Base-by-base conservation (phyloP, 2,329 filamentous ascomycete species). In the Truncatella angustata region DNA sequence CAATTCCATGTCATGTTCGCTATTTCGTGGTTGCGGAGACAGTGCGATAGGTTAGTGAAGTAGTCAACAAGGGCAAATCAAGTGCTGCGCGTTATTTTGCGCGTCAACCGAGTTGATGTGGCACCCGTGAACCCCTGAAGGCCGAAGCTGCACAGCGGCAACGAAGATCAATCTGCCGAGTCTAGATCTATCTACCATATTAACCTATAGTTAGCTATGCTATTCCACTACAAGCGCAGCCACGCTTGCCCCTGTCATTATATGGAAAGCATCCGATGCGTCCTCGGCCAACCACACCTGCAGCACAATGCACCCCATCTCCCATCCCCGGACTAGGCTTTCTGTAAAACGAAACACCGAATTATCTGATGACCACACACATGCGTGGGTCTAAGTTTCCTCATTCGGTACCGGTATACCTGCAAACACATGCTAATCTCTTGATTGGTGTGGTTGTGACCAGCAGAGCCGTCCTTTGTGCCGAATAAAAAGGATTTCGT, bases 301-400 rank as follows among this genome's bases (percentile, higher is more conserved):
- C 32, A 49, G 24, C 45, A 32, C 44, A 7, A 32, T 32, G 28
- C n/a, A 32, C 28, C 14, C 28, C 28, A 32, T 2, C 40, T n/a
- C 20, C 20, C 11, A 20, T 11, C 40, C 16, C 40, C 21, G 40
- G 40, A 26, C 36, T 26, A 43, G 10, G 10, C 40, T 43, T 43
- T 43, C 21, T 43, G 40, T 10, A 21, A 43, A 43, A 43, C 40
- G 40, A 43, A 43, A 43, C 40, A 26, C 11, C 36, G 36, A 18
- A 18, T 18, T 18, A 18, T 7, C 36, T 11, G 16, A 18, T 18
- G 36, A 18, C 36, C 36, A 40, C 28, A 9, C 7, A 32, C 7
- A 2, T 32, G 28, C 40, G 40, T 20, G 20, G 40, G 21, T 20
- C 12, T 43, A 9, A 7, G 24, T 20, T 43, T 26, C 40, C 40